Conservation (phyloP, 148 eudicot species). For the Limonium bicolor region DNA sequence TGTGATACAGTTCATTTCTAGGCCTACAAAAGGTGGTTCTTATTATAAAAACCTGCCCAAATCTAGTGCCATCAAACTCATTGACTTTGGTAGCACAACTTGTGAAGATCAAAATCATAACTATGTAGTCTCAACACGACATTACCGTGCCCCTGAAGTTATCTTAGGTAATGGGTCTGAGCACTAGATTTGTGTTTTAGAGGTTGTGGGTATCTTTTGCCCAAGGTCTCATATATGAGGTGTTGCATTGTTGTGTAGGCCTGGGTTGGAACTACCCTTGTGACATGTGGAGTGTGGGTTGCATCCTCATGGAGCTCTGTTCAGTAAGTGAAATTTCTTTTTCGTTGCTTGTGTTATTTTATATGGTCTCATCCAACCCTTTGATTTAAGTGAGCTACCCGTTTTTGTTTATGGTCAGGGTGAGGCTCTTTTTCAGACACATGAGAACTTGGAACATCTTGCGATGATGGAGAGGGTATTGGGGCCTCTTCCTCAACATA, state of each 20-base stretch:
- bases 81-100: constrained; percentile 89
- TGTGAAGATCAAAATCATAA: constrained; percentile 66
- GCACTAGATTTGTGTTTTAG: not conserved
- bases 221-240: not conserved
- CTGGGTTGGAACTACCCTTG: constrained; percentile 86
- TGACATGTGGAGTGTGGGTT: constrained; percentile 85
- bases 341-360: not conserved
- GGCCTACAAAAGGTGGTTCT: constrained; percentile 40
- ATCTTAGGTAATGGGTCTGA: constrained; percentile 51
- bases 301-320: constrained; percentile 81
- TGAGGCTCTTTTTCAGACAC: constrained; percentile 68
- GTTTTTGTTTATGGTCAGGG: constrained; percentile 26
- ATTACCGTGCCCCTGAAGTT: constrained; percentile 94
- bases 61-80: constrained; percentile 89
- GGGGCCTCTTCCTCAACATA: constrained; percentile 65
- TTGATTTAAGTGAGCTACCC: not conserved
- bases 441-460: constrained; percentile 75
- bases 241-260: constrained; percentile 27
- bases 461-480: constrained; percentile 31
- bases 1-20: constrained; percentile 25
- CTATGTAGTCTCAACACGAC: constrained; percentile 80
- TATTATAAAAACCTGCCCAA: constrained; percentile 68
- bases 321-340: constrained; percentile 35
- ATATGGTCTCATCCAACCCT: too few relatives aligned
- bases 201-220: not conserved